Evolutionary conservation across 2,329 filamentous ascomycete species (phyloP), one percentile per base, ranked within the genome.

Genomic region (Ophiocordyceps sinensis): DNA sequence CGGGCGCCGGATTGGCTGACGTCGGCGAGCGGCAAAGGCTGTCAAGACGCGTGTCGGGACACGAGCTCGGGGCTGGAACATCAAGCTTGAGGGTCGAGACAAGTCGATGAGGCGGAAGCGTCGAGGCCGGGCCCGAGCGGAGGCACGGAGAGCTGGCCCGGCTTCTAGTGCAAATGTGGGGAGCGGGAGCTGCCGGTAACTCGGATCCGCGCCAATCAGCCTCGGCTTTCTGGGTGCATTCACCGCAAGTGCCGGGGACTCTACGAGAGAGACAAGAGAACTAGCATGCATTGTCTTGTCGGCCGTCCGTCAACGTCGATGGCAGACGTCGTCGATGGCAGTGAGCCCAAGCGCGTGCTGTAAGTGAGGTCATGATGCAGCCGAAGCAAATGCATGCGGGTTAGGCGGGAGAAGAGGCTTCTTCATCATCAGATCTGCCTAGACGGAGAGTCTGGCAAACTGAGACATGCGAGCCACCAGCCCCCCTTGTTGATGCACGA

Each of bases 101-200:
- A 17, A 4, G 32, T 23, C 15, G 34, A 14, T 7, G 34, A 17
- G 34, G 31, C n/a, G 31, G 31, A 12, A n/a, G 31, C 31, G 15
- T n/a, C 11, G n/a, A 8, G 13, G 31, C 14, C 28, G 28, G 28
- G 28, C 28, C 32, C 32, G 32, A 35, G 17, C 32, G 14, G 32
- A 35, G 32, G 32, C 23, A 35, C 32, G 32, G 32, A 17, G 32
- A 14, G 6, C 9, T 35, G 32, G 32, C 10, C 32, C 30, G 30
- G 30, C n/a, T 14, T 17, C 32, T 35, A n/a, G 14, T 8, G 9
- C 13, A 2, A 17, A 17, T 35, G 32, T 35, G 31, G 38, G 12
- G n/a, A 32, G 31, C 38, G 38, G 38, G 31, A 34, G 38, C 38
- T 40, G 15, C 38, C 38, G 38, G 30, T 17, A 29, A 6, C 28